Evolutionary conservation across 2,329 filamentous ascomycete genomes (phyloP).

Genomic region (Neurospora sp.): DNA sequence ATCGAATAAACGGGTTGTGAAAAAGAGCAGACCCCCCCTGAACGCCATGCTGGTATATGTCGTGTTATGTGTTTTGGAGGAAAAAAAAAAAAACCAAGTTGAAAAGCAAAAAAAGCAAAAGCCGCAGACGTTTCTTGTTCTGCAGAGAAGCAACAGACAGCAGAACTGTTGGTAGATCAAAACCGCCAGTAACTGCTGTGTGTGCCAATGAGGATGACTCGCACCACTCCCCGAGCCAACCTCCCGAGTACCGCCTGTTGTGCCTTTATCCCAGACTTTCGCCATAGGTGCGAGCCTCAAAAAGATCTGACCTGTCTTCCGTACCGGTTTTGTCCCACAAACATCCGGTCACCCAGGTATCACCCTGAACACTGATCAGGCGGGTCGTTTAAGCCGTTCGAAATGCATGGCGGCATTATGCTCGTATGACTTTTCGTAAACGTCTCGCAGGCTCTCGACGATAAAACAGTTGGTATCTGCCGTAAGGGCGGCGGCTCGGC

Average conservation of each 20-base stretch:
- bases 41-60: not conserved
- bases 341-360: slow-evolving; percentile 18
- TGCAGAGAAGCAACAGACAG: not conserved
- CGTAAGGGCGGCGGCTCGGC: not conserved
- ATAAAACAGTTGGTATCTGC: not conserved
- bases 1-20: not conserved
- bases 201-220: not conserved
- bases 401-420: not conserved
- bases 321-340: slow-evolving; percentile 10
- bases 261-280: not conserved
- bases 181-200: not conserved
- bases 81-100: not conserved
- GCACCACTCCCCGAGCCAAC: not conserved
- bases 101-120: not conserved
- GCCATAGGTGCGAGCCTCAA: slow-evolving; percentile 2
- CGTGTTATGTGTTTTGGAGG: not conserved
- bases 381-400: slow-evolving; percentile 4
- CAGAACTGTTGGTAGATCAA: not conserved
- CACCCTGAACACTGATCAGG: slow-evolving; percentile 20
- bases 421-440: not conserved
- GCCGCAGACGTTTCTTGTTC: not conserved
- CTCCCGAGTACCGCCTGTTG: not conserved
- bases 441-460: slow-evolving; percentile 1
- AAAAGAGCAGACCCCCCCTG: not conserved
- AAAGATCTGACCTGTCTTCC: slow-evolving; percentile 13